Evolutionary conservation across 2,329 filamentous ascomycete genomes (phyloP).

Genomic region (Alternaria sp.): DNA sequence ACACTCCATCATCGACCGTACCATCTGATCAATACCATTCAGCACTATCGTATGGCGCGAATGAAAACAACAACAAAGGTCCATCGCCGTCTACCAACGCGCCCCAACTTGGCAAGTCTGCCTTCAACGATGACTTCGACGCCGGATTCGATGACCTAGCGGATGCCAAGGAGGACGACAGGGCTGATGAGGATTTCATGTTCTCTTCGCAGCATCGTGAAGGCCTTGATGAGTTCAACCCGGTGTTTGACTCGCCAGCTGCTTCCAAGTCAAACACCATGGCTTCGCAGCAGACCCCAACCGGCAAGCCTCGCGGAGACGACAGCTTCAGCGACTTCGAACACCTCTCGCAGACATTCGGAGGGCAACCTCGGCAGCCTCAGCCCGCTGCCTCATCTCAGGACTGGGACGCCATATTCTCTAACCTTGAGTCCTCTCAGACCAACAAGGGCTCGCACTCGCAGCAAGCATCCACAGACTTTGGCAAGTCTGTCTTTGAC

Average conservation of each 20-base stretch:
- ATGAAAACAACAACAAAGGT: constrained; percentile 43
- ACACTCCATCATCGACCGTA: constrained; percentile 53
- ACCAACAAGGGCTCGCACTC: constrained; percentile 44
- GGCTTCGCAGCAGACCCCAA: constrained; percentile 55
- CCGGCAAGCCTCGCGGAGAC: constrained; percentile 48
- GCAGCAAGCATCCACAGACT: constrained; percentile 46
- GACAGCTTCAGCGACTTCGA: constrained; percentile 62
- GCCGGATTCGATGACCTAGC: constrained; percentile 83
- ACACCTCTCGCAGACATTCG: constrained; percentile 54
- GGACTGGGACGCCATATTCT: constrained; percentile 96
- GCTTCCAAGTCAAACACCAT: constrained; percentile 60
- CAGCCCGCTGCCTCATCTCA: constrained; percentile 61
- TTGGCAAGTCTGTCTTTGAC: constrained; percentile 51
- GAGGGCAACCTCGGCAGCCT: constrained; percentile 50
- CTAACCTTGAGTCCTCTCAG: constrained; percentile 70
- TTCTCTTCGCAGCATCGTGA: constrained; percentile 70
- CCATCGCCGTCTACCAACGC: constrained; percentile 42
- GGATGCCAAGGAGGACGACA: constrained; percentile 78
- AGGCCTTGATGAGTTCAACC: constrained; percentile 79
- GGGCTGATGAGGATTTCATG: constrained; percentile 81
- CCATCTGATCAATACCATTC: constrained; percentile 56
- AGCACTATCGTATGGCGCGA: constrained; percentile 50
- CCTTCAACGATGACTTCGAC: constrained; percentile 77
- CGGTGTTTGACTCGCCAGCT: constrained; percentile 75
- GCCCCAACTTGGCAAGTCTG: constrained; percentile 56